Percentiles rank a stretch among this genome's conserved stretches.
These are phyloP conservation scores for Acacia concinna DNA, from an alignment of 331 rosid genomes.

Conservation along the genomic window DNA sequence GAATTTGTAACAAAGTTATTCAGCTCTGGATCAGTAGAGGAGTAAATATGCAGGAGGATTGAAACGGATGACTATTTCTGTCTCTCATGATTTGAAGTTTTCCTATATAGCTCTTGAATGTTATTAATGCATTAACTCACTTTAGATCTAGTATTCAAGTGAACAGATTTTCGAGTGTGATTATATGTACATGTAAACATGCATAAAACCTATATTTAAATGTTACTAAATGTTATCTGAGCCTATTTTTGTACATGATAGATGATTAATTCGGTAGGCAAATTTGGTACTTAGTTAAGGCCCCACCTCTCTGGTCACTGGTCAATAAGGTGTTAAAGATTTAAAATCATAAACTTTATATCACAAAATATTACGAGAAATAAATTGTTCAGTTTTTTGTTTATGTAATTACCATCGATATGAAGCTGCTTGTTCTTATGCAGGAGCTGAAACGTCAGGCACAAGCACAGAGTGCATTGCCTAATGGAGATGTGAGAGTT, in stretches of 20 bases:
- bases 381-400: neutral
- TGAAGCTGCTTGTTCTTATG: constrained; percentile 30
- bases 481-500: constrained; percentile 88
- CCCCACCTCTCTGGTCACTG: neutral
- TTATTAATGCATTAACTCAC: neutral
- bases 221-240: neutral
- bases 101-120: neutral
- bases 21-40: neutral
- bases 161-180: neutral
- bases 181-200: neutral
- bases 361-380: neutral
- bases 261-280: neutral
- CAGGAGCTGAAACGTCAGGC: constrained; percentile 83
- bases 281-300: neutral
- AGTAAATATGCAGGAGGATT: neutral
- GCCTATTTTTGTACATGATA: neutral
- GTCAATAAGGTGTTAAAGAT: neutral
- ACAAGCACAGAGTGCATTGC: constrained; percentile 67
- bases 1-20: neutral
- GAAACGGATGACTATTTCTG: neutral
- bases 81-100: neutral
- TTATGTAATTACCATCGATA: neutral
- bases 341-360: neutral
- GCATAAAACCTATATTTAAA: neutral
- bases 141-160: neutral